phyloP scores from a whole-genome alignment of 2,329 filamentous ascomycete species.

The Colletotrichum musicola region DNA sequence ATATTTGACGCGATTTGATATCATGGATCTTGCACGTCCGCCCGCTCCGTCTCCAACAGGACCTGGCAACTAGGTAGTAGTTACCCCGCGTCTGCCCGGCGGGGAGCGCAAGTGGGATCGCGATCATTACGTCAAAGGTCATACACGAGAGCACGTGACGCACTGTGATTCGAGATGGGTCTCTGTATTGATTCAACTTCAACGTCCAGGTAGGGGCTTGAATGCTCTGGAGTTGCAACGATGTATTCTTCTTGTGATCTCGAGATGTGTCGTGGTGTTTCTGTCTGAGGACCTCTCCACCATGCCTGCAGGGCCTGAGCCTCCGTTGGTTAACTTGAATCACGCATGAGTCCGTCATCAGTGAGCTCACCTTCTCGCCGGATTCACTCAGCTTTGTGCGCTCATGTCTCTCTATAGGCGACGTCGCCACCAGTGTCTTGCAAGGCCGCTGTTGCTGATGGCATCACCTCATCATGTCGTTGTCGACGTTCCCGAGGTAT shows the following conservation, averaged over 20 bases:
- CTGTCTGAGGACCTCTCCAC: too few species aligned
- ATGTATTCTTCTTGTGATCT: too few species aligned
- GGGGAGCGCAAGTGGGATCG: neutral
- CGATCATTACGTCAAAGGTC: conserved; percentile 25
- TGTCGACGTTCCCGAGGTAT: too few species aligned
- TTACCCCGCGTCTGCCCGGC: neutral
- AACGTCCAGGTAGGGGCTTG: neutral
- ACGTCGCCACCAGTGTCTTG: too few species aligned
- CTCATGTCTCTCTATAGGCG: neutral
- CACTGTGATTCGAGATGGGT: neutral
- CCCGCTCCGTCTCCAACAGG: neutral
- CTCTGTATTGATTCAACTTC: neutral
- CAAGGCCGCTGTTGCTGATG: too few species aligned
- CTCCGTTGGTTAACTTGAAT: too few species aligned
- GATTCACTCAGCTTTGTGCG: neutral
- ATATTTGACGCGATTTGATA: conserved; percentile 26
- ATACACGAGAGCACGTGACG: conserved; percentile 19
- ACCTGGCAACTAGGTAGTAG: neutral
- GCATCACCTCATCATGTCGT: too few species aligned
- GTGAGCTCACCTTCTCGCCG: too few species aligned
- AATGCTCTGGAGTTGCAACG: neutral
- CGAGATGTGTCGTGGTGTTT: too few species aligned
- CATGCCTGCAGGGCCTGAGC: too few species aligned
- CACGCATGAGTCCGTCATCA: too few species aligned
- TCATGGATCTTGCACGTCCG: conserved; percentile 11